Evolutionary conservation across 2,329 filamentous ascomycete species (phyloP).

Genomic region (Aspergillus quadrilineatus): DNA sequence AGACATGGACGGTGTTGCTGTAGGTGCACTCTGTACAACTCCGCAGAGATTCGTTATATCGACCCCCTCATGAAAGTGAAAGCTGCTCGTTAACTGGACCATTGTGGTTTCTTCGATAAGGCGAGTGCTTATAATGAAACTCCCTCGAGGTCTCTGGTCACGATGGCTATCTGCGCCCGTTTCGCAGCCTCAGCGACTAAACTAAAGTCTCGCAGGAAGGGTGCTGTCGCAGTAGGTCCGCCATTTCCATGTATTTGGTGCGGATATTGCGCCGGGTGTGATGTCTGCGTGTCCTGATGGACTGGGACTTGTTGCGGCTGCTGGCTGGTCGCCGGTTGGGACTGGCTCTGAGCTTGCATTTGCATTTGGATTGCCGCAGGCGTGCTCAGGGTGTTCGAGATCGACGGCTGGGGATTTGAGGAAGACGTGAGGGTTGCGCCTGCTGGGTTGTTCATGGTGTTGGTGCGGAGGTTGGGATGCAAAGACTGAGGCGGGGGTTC

Average conservation of each 20-base stretch:
- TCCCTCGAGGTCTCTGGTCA: constrained; percentile 57
- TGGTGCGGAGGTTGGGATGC: background rate
- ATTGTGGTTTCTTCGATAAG: background rate
- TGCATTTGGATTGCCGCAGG: constrained; percentile 4
- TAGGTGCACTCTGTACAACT: background rate
- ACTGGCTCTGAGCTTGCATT: constrained; percentile 1
- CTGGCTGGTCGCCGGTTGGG: background rate
- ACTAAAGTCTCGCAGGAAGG: constrained; percentile 76
- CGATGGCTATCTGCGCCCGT: background rate
- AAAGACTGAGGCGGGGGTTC: background rate
- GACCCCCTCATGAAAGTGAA: background rate
- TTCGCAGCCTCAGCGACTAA: constrained; percentile 60
- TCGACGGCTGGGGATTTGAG: constrained; percentile 1
- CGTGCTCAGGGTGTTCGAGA: background rate
- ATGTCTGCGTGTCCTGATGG: background rate
- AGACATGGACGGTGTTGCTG: background rate
- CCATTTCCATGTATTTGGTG: constrained; percentile 29
- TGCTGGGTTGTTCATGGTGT: constrained; percentile 3
- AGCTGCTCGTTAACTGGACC: background rate
- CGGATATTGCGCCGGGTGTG: constrained; percentile 22
- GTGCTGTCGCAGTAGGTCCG: constrained; percentile 48
- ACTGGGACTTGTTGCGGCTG: constrained; percentile 1
- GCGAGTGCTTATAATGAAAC: constrained; percentile 23
- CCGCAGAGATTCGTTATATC: background rate
- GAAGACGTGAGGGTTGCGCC: background rate